Base-by-base conservation (phyloP, 768 basidiomycete species). In the Psilocybe azurescens region DNA sequence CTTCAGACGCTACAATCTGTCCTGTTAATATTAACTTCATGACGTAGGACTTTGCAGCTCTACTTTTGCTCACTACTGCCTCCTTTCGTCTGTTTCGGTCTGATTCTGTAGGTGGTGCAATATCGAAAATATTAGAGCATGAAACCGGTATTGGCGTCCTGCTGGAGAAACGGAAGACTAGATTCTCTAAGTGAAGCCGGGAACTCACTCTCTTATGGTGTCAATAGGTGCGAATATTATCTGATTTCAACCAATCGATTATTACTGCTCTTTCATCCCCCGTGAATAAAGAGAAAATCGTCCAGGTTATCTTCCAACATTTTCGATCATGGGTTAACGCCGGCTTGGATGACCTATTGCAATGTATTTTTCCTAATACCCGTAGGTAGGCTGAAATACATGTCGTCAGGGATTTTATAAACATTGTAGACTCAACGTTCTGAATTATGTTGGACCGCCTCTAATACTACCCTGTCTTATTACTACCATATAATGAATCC, bases 51-150 rank as follows among this genome's bases (percentile, higher is more conserved):
- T 73, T 85, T 41, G 70, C 76, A n/a, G 70, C 77, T 7, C 73
- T 83, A 7, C 58, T 83, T 41, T 28, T 83, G 3, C 84, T 83
- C 0, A 78, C 79, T 5, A 73, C 81, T 16, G 71, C 72, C 0
- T 24, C 78, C 79, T 1, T 62, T 81, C 49, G 66, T 83, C 28
- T 67, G 73, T 11, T 48, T 76, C 14, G 70, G 69, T 1, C 72
- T 83, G 24, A 61, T 24, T 24, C 69, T 5, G 48, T 67, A 3
- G 64, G 69, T 14, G 72, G 69, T 8, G 58, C 67, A 7, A 60
- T 66, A 1, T 79, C 74, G 8, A 71, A 70, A 30, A 36, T 76
- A 10, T 67, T 73, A 41, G 77, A 75, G 16, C 68, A 65, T 10
- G 58, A 69, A 7, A 76, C 78, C 7, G 72, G 73, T 39, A 53